Conservation (phyloP, 208 protist species). For the Leishmania gerbilli region DNA sequence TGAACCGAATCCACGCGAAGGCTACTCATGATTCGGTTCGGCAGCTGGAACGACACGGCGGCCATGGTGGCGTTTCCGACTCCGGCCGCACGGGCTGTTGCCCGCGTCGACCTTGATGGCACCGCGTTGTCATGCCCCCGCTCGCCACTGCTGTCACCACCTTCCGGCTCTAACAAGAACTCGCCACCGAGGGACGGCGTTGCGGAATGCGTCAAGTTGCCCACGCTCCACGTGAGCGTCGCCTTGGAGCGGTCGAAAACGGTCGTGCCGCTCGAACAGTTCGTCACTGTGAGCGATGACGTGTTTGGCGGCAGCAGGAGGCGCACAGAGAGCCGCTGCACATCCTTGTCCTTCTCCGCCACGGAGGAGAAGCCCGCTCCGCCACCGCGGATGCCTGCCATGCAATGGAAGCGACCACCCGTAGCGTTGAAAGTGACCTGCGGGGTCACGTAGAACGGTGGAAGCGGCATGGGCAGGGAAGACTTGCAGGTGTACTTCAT, state of each 20-base stretch:
- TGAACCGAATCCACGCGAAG: constrained; percentile 85
- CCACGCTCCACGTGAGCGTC: constrained; percentile 82
- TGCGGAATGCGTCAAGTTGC: constrained; percentile 53
- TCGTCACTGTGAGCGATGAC: constrained; percentile 60
- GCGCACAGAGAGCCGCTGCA: constrained; percentile 74
- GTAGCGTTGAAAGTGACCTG: constrained; percentile 78
- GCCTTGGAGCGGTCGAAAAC: constrained; percentile 66
- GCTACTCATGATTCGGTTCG: constrained; percentile 68
- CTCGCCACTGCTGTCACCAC: neutral
- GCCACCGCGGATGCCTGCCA: constrained; percentile 67
- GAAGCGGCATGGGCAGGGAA: constrained; percentile 28
- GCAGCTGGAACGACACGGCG: constrained; percentile 71
- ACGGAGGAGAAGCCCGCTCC: constrained; percentile 28
- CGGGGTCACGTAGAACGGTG: constrained; percentile 90
- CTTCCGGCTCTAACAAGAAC: constrained; percentile 46
- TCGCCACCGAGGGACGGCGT: constrained; percentile 75
- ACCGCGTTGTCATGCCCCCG: neutral
- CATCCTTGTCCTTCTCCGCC: constrained; percentile 40
- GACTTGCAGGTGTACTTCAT: constrained; percentile 80
- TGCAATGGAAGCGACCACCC: constrained; percentile 86
- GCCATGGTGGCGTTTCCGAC: constrained; percentile 41
- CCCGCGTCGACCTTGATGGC: neutral
- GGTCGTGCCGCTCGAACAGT: constrained; percentile 69
- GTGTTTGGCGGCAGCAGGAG: constrained; percentile 68
- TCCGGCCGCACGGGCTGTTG: constrained; percentile 1